Evolutionary conservation across 805 yeast genomes (phyloP).

Genomic region (Ogataea sp.): DNA sequence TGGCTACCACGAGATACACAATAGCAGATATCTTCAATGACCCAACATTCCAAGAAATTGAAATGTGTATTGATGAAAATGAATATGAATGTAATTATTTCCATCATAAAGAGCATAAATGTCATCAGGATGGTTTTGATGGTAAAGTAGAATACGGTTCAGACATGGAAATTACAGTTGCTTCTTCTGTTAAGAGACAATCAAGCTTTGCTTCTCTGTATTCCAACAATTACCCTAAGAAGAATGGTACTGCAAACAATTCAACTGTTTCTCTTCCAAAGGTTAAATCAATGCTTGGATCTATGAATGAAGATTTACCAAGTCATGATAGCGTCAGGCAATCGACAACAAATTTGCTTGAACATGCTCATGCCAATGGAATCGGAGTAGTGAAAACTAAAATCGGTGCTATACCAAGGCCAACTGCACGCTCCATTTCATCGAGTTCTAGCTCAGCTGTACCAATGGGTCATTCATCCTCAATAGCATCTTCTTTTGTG

Average conservation of each 20-base stretch:
- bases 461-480: background rate
- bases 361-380: background rate
- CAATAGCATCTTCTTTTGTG: background rate
- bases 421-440: background rate
- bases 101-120: slow-evolving; percentile 5
- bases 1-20: slow-evolving; percentile 47
- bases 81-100: slow-evolving; percentile 18
- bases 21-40: slow-evolving; percentile 51
- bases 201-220: background rate
- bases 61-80: slow-evolving; percentile 53
- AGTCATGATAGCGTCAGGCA: background rate
- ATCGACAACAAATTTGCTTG: background rate
- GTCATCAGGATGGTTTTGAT: slow-evolving; percentile 7
- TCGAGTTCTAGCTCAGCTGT: background rate
- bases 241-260: background rate
- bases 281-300: background rate
- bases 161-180: background rate
- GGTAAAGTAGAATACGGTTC: slow-evolving; percentile 16
- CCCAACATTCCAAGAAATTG: slow-evolving; percentile 57
- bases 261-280: background rate
- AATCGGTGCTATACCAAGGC: background rate
- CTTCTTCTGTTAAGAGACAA: background rate
- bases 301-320: background rate
- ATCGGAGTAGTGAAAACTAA: background rate
- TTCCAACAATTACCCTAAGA: background rate